Evolutionary conservation across 768 basidiomycete genomes (phyloP), one percentile per base, ranked within the genome.

Genomic region (Lactarius deliciosus): DNA sequence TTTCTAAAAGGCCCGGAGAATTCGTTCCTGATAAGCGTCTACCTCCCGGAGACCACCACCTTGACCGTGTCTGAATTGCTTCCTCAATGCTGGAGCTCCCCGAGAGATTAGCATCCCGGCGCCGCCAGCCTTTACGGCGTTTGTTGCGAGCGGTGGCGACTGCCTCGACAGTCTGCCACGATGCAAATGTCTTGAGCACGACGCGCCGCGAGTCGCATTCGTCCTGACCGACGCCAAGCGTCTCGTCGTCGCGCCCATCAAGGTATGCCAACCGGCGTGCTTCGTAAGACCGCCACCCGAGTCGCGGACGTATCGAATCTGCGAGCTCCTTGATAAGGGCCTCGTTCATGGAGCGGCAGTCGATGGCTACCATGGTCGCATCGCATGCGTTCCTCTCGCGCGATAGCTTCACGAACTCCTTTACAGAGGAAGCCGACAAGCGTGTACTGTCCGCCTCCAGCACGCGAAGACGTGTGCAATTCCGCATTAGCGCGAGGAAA

Each of bases 131-230:
- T 53, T 85, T 90, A 65, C 85, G 82, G 69, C 85, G 80, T 79
- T 86, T 89, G 80, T 88, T 88, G 73, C 89, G 81, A 61, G 81
- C 83, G 40, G 81, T 78, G 65, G 82, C 81, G 57, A 93, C 91
- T 0, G 86, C 85, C 73, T 94, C 92, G 43, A 94, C 91, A 11
- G 84, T 89, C 80, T 93, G 90, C 90, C 90, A 92, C 58, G 88
- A 86, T 75, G 90, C 89, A 75, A 93, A 95, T 30, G 89, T 86
- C 83, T 93, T 93, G 70, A 94, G 73, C 60, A 91, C 88, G 30
- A 94, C 87, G 30, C 87, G 79, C 72, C 72, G 76, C 72, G 83
- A 81, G 69, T 94, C 92, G 73, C 91, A 92, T 75, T 95, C 93
- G 75, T 92, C 89, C 77, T 91, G 87, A 55, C 88, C 89, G 10